Conservation (phyloP, 176 grass and related monocot genomes). For the Raddia distichophylla region DNA sequence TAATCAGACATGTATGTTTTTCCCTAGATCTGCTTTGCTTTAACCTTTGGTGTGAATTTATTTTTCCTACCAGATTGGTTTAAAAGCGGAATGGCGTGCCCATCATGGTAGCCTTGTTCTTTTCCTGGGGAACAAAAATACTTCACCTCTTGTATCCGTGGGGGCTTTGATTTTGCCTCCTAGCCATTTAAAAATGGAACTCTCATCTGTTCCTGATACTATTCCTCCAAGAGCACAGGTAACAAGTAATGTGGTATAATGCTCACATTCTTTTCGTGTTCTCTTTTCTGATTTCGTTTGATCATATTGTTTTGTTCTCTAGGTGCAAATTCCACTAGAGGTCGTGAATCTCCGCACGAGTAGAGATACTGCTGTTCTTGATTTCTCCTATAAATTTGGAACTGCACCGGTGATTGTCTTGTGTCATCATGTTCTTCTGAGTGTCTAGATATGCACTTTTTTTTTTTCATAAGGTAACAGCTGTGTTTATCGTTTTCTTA, state of each 20-base stretch:
- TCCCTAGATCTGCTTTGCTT: slow-evolving; percentile 14
- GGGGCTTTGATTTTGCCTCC: slow-evolving; percentile 78
- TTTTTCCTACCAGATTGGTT: slow-evolving; percentile 68
- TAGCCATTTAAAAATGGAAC: slow-evolving; percentile 82
- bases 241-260: slow-evolving; percentile 20
- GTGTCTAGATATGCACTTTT: slow-evolving; percentile 11
- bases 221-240: slow-evolving; percentile 99
- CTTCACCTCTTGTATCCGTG: slow-evolving; percentile 70
- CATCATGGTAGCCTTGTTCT: slow-evolving; percentile 92
- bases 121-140: slow-evolving; percentile 97
- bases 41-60: neutral
- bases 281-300: neutral
- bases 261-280: slow-evolving; percentile 24
- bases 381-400: slow-evolving; percentile 97
- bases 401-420: slow-evolving; percentile 56
- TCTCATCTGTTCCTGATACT: slow-evolving; percentile 82
- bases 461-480: slow-evolving; percentile 26
- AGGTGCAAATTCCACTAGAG: slow-evolving; percentile 98
- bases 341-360: slow-evolving; percentile 85
- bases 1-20: neutral
- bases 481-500: slow-evolving; percentile 27
- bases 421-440: slow-evolving; percentile 18
- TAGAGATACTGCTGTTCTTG: slow-evolving; percentile 96
- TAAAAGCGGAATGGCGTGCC: slow-evolving; percentile 94
- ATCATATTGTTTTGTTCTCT: slow-evolving; percentile 35